phyloP scores from a whole-genome alignment of 2,329 filamentous ascomycete species.

The Dactylella cylindrospora region DNA sequence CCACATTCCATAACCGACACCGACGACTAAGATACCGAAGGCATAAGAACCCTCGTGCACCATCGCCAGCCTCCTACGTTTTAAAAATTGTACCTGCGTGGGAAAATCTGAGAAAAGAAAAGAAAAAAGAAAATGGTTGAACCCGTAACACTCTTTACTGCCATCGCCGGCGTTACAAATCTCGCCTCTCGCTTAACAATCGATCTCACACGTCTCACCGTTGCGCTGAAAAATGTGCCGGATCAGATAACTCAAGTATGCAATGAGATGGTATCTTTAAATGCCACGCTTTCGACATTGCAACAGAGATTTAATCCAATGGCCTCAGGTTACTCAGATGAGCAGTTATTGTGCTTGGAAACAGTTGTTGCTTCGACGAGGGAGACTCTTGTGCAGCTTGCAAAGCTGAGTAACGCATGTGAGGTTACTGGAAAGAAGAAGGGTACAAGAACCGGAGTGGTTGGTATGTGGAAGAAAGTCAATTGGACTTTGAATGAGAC shows the following conservation, averaged over 20 bases:
- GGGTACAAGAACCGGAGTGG: constrained; percentile 9
- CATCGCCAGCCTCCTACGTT: constrained; percentile 5
- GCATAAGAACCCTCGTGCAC: constrained; percentile 8
- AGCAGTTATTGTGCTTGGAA: constrained; percentile 37
- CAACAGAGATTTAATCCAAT: constrained; percentile 40
- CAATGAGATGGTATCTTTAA: constrained; percentile 43
- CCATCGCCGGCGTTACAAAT: constrained; percentile 40
- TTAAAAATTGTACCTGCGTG: too few species aligned
- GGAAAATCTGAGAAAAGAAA: constrained; percentile 4
- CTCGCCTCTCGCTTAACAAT: constrained; percentile 41
- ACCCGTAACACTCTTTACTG: constrained; percentile 35
- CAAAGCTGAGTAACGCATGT: constrained; percentile 40
- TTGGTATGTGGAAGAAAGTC: constrained; percentile 41
- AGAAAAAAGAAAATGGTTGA: constrained; percentile 29
- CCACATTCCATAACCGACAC: constrained; percentile 31
- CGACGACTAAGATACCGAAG: constrained; percentile 21
- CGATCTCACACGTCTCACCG: constrained; percentile 39
- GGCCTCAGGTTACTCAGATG: constrained; percentile 35
- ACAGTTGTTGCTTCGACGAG: constrained; percentile 34
- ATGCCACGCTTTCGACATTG: constrained; percentile 32
- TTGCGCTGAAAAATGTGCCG: constrained; percentile 42
- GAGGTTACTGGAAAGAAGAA: constrained; percentile 40
- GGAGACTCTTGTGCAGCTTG: constrained; percentile 32
- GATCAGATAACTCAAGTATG: constrained; percentile 44
- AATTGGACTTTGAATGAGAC: constrained; percentile 39